Evolutionary conservation across 176 grass and related monocot genomes (phyloP), one percentile per base, ranked within the genome.

Genomic region (Saccharum spontaneum): DNA sequence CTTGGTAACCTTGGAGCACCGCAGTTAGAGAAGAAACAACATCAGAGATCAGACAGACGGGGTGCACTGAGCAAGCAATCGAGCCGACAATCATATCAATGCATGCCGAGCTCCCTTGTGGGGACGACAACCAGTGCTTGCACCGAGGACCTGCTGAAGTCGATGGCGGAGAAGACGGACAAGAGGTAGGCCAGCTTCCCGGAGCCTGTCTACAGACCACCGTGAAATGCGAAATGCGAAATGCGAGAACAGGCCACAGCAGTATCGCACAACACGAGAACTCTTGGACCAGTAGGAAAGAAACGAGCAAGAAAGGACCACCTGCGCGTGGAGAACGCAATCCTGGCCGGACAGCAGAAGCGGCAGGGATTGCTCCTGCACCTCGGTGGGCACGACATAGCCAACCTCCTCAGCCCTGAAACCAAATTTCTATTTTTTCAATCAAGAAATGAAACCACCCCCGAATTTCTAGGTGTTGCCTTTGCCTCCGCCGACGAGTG

Each of bases 271-370:
- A 34, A 14, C 36, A 66, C 34, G 0, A 33, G 54, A 40, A 54
- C 23, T 69, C 20, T 60, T 36, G 23, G 38, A 41, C n/a, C 36
- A 22, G 6, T 45, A 45, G 3, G 8, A 70, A 31, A 66, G 0
- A 74, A 26, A 63, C 26, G 6, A 17, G 15, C 24, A 26, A 76
- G 17, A 12, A 76, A 63, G 45, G 17, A 82, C 17, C 73, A 99
- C 97, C 93, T 99, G 97, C 3, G 93, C 90, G 83, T 99, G 97
- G 83, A 96, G 93, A 82, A 99, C 71, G 71, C 97, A 99, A 69
- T 99, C 97, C 46, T 82, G 86, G 40, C 93, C 94, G 71, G 97
- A 84, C 10, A 99, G 44, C 10, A 99, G 83, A 85, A 94, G 17
- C 26, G 93, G 93, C 33, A 99, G 90, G 54, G 93, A 94, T 49